Percentiles rank a stretch among this genome's conserved stretches.
These are phyloP conservation scores for Tuber umbilicatum DNA, from an alignment of 495 filamentous ascomycete genomes.

Conservation along the genomic window DNA sequence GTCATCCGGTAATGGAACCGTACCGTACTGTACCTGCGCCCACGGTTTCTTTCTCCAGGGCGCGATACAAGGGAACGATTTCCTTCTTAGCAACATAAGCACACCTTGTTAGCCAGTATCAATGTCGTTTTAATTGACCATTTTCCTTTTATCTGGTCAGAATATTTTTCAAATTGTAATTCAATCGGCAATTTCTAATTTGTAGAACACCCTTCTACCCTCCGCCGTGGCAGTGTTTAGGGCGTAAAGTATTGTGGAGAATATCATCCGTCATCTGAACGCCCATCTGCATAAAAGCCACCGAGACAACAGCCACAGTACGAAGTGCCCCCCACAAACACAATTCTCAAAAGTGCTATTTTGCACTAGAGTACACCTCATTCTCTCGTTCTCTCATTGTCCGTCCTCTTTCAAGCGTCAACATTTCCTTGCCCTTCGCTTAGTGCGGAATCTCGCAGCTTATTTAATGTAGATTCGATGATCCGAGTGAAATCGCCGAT, in stretches of 20 bases:
- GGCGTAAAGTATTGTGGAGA: not conserved
- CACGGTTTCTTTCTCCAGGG: not conserved
- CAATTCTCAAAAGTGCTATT: not conserved
- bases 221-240: not conserved
- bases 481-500: not conserved
- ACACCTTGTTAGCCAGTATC: not conserved
- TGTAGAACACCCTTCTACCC: not conserved
- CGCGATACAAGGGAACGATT: accelerated
- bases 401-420: too few relatives aligned
- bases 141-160: not conserved
- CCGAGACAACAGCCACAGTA: too few relatives aligned
- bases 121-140: not conserved
- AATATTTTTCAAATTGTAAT: not conserved
- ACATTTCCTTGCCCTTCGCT: not conserved
- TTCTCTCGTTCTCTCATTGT: not conserved
- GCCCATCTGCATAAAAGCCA: not conserved
- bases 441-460: not conserved
- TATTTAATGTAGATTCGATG: not conserved
- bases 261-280: not conserved
- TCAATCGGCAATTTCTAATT: not conserved
- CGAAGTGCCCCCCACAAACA: not conserved
- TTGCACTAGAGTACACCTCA: not conserved
- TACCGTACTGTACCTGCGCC: not conserved
- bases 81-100: not conserved
- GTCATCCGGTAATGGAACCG: too few relatives aligned